These are phyloP conservation scores for Talaromyces sp. DNA, from an alignment of 2,329 filamentous ascomycete genomes.

Conservation along the genomic window DNA sequence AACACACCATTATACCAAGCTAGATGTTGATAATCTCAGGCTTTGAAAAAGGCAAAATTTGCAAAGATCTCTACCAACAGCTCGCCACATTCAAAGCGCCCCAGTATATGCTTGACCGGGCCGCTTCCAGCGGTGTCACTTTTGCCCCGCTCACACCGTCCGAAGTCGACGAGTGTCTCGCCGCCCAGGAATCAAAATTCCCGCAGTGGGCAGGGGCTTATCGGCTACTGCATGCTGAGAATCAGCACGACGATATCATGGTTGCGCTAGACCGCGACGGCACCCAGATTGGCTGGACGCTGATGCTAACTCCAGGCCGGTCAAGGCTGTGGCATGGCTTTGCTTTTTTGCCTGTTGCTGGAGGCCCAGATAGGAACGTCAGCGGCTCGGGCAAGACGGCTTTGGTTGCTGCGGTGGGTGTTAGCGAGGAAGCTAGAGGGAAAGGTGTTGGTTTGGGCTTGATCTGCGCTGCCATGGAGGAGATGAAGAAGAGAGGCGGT, in stretches of 20 bases:
- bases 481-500: slow-evolving; percentile 3
- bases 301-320: slow-evolving; percentile 3
- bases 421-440: slow-evolving; percentile 1
- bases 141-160: slow-evolving; percentile 3
- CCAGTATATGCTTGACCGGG: slow-evolving; percentile 3
- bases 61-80: slow-evolving; percentile 3
- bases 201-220: slow-evolving; percentile 2
- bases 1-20: not conserved
- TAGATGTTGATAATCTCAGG: not conserved
- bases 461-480: slow-evolving; percentile 7
- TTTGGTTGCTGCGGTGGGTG: slow-evolving; percentile 5
- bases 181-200: slow-evolving; percentile 2
- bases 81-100: slow-evolving; percentile 3
- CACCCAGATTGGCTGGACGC: slow-evolving; percentile 3
- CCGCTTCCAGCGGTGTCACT: not conserved
- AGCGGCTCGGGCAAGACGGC: not conserved
- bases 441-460: slow-evolving; percentile 2
- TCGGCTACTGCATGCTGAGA: not conserved
- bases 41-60: not conserved
- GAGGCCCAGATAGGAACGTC: not conserved
- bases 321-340: slow-evolving; percentile 1
- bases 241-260: slow-evolving; percentile 1
- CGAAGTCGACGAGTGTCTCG: not conserved
- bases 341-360: slow-evolving; percentile 4
- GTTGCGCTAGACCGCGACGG: slow-evolving; percentile 2